phyloP scores from a whole-genome alignment of 2,329 filamentous ascomycete genomes.

The Delphinella strobiligena region DNA sequence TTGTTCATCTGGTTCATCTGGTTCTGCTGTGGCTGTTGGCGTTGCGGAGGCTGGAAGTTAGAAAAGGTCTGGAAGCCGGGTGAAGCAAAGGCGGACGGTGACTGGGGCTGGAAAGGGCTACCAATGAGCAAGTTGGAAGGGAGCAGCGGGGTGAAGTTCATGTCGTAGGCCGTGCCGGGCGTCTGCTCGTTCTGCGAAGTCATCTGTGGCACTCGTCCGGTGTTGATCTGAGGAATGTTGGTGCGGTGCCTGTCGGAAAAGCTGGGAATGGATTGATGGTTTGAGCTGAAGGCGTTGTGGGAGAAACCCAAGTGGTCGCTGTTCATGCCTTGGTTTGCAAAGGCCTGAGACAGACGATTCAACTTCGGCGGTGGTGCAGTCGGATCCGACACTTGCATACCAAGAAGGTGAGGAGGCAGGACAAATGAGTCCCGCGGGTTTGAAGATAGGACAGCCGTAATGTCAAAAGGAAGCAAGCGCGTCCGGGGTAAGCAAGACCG shows the following conservation, averaged over 20 bases:
- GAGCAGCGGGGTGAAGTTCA: conserved; percentile 95
- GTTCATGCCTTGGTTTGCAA: conserved; percentile 65
- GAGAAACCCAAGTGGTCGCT: conserved; percentile 77
- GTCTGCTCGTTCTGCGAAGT: conserved; percentile 65
- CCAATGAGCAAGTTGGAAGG: conserved; percentile 90
- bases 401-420: conserved; percentile 71
- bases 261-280: conserved; percentile 56
- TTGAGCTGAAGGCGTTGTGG: conserved; percentile 81
- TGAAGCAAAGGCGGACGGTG: conserved; percentile 76
- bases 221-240: conserved; percentile 90
- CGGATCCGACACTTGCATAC: conserved; percentile 79
- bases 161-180: conserved; percentile 82
- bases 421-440: conserved; percentile 71
- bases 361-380: conserved; percentile 40
- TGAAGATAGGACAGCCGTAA: conserved; percentile 72
- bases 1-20: conserved; percentile 58
- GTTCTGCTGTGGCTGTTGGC: conserved; percentile 41
- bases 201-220: conserved; percentile 47
- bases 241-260: conserved; percentile 78
- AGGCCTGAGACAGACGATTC: conserved; percentile 46
- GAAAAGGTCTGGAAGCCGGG: conserved; percentile 83
- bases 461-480: conserved; percentile 36
- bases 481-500: conserved; percentile 5
- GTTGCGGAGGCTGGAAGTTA: conserved; percentile 51
- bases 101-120: conserved; percentile 92